These are phyloP conservation scores for Arthrobotrys musiformis DNA, from an alignment of 2,329 filamentous ascomycete species.

Conservation along the genomic window DNA sequence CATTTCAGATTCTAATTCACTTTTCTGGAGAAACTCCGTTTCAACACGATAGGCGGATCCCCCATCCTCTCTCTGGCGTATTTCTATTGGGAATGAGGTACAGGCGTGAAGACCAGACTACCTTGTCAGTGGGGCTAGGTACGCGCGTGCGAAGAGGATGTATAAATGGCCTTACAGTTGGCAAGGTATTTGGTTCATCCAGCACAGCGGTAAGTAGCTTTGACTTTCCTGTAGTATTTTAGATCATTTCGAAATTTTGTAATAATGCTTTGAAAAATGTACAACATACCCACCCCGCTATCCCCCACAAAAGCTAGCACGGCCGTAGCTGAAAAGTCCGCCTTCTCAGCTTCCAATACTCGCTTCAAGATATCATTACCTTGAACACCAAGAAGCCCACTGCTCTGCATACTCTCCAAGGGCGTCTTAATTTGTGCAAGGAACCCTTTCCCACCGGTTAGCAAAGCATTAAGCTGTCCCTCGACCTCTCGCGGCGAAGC, in stretches of 20 bases:
- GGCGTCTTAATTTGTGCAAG: not conserved
- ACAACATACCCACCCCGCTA: conserved; percentile 13
- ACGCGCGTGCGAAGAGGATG: not conserved
- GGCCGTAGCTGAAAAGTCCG: not conserved
- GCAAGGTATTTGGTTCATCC: not conserved
- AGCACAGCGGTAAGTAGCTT: conserved; percentile 12
- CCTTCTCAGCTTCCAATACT: not conserved
- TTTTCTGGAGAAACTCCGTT: not conserved
- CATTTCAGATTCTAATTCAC: conserved; percentile 18
- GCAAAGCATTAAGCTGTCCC: not conserved
- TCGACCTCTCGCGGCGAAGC: not conserved
- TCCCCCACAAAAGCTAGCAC: conserved; percentile 17
- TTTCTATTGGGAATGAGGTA: conserved; percentile 13
- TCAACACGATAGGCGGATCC: not conserved
- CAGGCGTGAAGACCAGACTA: conserved; percentile 13
- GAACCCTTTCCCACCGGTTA: not conserved
- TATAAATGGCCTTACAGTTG: conserved; percentile 12
- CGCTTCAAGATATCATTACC: not conserved
- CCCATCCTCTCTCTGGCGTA: not conserved
- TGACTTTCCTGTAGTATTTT: conserved; percentile 11
- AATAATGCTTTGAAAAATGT: not conserved
- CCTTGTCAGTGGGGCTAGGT: not conserved
- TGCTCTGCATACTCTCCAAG: not conserved
- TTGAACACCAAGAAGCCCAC: not conserved
- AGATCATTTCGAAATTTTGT: not conserved